Evolutionary conservation across 495 filamentous ascomycete species (phyloP).

Genomic region (Penicillium turbatum): DNA sequence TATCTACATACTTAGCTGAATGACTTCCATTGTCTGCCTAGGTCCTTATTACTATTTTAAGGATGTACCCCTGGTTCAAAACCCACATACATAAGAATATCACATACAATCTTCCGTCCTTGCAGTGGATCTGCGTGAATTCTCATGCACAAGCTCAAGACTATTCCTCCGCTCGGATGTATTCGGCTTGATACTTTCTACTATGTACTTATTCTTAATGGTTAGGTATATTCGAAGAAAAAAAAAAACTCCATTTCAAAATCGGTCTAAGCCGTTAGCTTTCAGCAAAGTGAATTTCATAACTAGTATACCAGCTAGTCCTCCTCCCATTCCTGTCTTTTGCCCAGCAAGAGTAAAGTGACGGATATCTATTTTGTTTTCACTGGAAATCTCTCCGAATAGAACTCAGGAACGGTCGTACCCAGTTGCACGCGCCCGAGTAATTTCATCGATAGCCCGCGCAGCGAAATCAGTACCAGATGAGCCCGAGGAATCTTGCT

Average conservation of each 20-base stretch:
- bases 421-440: slow-evolving; percentile 14
- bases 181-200: slow-evolving; percentile 14
- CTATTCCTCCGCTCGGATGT: slow-evolving; percentile 16
- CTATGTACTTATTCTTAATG: neutral
- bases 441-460: slow-evolving; percentile 28
- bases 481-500: slow-evolving; percentile 26
- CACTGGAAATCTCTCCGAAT: neutral
- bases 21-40: too few relatives aligned
- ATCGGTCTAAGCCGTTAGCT: neutral
- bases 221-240: too few relatives aligned
- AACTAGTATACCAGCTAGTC: too few relatives aligned
- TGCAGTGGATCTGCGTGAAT: slow-evolving; percentile 20
- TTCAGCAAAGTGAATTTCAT: neutral
- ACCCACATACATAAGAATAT: too few relatives aligned
- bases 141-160: slow-evolving; percentile 1
- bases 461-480: slow-evolving; percentile 32
- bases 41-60: too few relatives aligned
- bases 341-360: neutral
- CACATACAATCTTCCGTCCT: slow-evolving; percentile 13
- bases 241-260: neutral
- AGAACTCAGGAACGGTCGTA: slow-evolving; percentile 22
- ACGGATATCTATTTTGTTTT: slow-evolving; percentile 10
- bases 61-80: too few relatives aligned
- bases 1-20: too few relatives aligned
- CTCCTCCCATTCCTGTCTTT: too few relatives aligned